Evolutionary conservation across 148 eudicot species (phyloP), one percentile per base, ranked within the genome.

Genomic region (Amaranthus cruentus): DNA sequence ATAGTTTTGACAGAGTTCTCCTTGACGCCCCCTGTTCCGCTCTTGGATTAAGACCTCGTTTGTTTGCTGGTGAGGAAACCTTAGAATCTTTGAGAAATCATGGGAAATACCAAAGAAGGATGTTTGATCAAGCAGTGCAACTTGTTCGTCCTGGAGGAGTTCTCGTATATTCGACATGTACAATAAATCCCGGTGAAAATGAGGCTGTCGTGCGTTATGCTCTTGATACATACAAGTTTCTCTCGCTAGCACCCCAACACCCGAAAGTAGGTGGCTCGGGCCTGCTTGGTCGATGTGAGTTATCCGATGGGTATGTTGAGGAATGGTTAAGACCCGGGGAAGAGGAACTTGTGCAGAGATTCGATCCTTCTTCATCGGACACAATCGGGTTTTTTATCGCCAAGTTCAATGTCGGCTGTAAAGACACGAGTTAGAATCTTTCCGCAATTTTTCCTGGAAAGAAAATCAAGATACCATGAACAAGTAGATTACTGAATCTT

Each of bases 1-100:
- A 86, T 76, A 94, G 91, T 78, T 94, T 94, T 63, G 98, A 94
- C 53, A 89, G 97, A 44, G 96, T 94, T 76, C 95, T 94, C 64
- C 96, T 94, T 58, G 98, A 94, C 79, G 98, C 96, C 81, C 98
- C 98, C 54, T 94, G 98, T 75, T 94, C 98, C 43, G 98, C 98
- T 72, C 96, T 94, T 82, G 98, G 98, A 28, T 76, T 94, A 55
- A 87, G 98, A 78, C 98, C 98, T 58, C 89, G 98, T n/a, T 70
- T 94, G 64, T 90, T 91, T 83, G 85, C 97, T 67, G 89, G 91
- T 15, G 94, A 89, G 84, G 98, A 91, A 58, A 91, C 93, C 5
- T 5, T 94, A 68, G 81, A 82, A 75, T 89, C 96, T n/a, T 83
- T 94, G 58, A 83, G 90, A 66, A 81, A 78, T 63, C 87, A 94